Percentiles rank a stretch among this genome's conserved stretches.
Evolutionary conservation across 2,329 filamentous ascomycete genomes (phyloP).

Genomic region (Clonostachys byssicola): DNA sequence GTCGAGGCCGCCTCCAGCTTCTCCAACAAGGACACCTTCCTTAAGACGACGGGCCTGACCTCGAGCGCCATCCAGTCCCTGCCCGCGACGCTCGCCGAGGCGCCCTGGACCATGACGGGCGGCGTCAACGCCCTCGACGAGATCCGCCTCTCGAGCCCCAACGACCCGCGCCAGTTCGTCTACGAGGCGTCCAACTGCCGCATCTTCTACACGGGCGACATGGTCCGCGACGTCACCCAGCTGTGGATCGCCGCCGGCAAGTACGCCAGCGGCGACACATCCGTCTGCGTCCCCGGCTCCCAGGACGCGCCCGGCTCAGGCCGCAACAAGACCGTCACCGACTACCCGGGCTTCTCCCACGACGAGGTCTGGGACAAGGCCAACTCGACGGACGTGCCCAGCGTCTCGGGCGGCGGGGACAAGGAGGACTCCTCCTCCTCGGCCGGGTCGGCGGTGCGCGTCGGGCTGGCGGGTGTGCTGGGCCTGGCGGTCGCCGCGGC

Average conservation of each 20-base stretch:
- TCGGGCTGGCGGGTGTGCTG: too few species aligned
- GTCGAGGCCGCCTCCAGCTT: background rate
- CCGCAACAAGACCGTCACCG: background rate
- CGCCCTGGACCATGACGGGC: background rate
- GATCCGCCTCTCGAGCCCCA: background rate
- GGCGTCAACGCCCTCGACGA: background rate
- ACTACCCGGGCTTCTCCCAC: background rate
- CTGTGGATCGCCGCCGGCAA: background rate
- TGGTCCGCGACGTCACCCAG: background rate
- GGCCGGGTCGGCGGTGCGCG: too few species aligned
- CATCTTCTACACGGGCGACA: background rate
- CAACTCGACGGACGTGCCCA: background rate
- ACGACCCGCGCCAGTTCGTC: background rate
- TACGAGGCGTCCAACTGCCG: conserved; percentile 1
- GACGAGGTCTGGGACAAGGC: background rate
- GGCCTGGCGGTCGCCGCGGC: too few species aligned
- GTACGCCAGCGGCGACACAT: background rate
- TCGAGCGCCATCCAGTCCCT: background rate
- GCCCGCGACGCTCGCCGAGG: background rate
- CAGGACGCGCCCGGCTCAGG: background rate
- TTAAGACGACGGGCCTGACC: background rate
- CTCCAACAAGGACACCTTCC: background rate
- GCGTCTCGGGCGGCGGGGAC: background rate
- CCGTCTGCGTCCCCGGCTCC: background rate
- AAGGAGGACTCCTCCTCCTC: too few species aligned